Evolutionary conservation across 2,329 filamentous ascomycete genomes (phyloP).

Genomic region (Alternaria sp.): DNA sequence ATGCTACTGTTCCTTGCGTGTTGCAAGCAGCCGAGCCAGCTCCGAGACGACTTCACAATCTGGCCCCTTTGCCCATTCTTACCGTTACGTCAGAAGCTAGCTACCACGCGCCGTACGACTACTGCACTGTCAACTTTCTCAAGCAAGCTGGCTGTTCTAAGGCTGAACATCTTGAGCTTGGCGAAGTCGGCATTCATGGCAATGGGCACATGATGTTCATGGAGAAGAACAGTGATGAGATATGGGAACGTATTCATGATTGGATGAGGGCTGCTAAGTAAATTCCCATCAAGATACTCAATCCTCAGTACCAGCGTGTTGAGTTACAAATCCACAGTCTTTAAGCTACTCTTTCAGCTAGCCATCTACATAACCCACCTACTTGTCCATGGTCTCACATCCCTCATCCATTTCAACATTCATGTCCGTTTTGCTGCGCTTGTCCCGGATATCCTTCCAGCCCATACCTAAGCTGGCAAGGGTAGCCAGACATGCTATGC

Average conservation of each 20-base stretch:
- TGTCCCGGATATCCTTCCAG: constrained; percentile 32
- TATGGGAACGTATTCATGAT: not conserved
- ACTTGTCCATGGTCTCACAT: not conserved
- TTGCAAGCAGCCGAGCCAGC: constrained; percentile 42
- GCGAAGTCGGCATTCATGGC: constrained; percentile 3
- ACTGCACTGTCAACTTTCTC: constrained; percentile 59
- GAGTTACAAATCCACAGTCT: not conserved
- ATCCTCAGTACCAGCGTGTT: not conserved
- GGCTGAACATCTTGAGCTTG: constrained; percentile 11
- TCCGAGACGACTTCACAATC: constrained; percentile 54
- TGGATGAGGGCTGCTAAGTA: not conserved
- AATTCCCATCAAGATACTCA: not conserved
- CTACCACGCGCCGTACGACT: constrained; percentile 55
- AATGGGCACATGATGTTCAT: constrained; percentile 7
- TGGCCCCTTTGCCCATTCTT: constrained; percentile 55
- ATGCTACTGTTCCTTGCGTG: constrained; percentile 15
- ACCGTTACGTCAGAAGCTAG: constrained; percentile 59
- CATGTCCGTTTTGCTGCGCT: not conserved
- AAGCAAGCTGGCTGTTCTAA: constrained; percentile 45
- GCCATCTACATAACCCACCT: not conserved
- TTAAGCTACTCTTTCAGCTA: not conserved
- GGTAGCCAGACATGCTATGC: constrained; percentile 16
- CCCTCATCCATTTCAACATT: not conserved
- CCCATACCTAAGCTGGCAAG: constrained; percentile 28
- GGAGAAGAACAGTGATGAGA: constrained; percentile 4